These are phyloP conservation scores for Populus pruinosa DNA, from an alignment of 345 rosid genomes.

Conservation along the genomic window DNA sequence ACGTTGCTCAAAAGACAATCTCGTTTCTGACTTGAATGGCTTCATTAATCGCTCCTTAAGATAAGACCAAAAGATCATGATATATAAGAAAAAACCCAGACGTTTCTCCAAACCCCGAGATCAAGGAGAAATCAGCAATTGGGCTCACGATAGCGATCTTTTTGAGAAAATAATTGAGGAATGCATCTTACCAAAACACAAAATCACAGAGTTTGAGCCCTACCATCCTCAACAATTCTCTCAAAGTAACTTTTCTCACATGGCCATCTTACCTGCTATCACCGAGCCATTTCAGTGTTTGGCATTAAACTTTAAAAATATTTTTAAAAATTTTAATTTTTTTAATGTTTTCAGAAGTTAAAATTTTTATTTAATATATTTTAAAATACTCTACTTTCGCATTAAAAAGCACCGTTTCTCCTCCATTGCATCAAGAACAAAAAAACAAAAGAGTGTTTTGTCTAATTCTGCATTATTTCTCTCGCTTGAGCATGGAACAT, in stretches of 20 bases:
- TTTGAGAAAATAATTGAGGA: background rate
- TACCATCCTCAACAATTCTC: background rate
- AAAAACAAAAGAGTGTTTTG: background rate
- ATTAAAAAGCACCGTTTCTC: background rate
- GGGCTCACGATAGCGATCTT: background rate
- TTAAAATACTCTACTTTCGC: too few species aligned
- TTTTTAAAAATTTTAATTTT: too few species aligned
- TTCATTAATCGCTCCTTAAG: too few species aligned
- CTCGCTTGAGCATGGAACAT: background rate
- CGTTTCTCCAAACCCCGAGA: background rate
- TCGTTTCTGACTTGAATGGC: too few species aligned
- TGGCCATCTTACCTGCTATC: too few species aligned
- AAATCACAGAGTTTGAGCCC: background rate
- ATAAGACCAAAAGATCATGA: too few species aligned
- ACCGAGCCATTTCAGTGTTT: too few species aligned
- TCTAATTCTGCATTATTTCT: background rate
- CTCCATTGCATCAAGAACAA: background rate
- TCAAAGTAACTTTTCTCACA: background rate
- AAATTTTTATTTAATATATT: too few species aligned
- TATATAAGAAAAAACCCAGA: too few species aligned
- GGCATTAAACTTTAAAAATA: too few species aligned
- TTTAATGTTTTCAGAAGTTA: too few species aligned
- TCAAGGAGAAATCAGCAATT: background rate
- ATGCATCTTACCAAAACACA: background rate
- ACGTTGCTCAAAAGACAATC: too few species aligned